phyloP scores from a whole-genome alignment of 2,329 filamentous ascomycete genomes.

The Penicillium decumbens region DNA sequence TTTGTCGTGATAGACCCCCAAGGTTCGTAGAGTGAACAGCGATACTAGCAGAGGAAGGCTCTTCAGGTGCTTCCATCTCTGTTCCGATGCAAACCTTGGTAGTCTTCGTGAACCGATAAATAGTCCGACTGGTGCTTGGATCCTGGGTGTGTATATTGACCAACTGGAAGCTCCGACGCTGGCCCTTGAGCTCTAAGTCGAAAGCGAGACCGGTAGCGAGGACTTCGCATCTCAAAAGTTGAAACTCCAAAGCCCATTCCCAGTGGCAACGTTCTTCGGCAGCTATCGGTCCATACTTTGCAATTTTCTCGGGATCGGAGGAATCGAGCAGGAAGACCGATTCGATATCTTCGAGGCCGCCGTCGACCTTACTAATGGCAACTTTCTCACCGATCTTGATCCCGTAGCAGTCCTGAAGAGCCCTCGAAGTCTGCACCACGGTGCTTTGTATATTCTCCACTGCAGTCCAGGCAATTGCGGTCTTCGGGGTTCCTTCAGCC shows the following conservation, averaged over 20 bases:
- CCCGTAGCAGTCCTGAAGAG: slow-evolving; percentile 66
- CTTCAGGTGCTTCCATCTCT: slow-evolving; percentile 15
- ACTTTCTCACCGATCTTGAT: slow-evolving; percentile 69
- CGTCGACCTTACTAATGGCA: slow-evolving; percentile 53
- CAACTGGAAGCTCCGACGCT: slow-evolving; percentile 59
- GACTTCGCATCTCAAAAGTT: slow-evolving; percentile 56
- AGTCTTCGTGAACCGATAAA: slow-evolving; percentile 34
- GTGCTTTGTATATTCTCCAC: slow-evolving; percentile 61
- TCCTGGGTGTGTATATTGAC: slow-evolving; percentile 50
- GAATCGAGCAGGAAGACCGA: slow-evolving; percentile 59
- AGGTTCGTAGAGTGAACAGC: slow-evolving; percentile 49
- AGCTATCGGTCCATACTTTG: slow-evolving; percentile 33
- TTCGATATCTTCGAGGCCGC: slow-evolving; percentile 51
- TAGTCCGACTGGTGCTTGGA: slow-evolving; percentile 36
- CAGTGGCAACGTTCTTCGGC: slow-evolving; percentile 42
- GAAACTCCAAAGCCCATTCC: slow-evolving; percentile 47
- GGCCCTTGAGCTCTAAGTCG: slow-evolving; percentile 55
- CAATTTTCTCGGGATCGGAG: slow-evolving; percentile 40
- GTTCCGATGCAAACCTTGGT: slow-evolving; percentile 34
- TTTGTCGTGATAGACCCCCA: slow-evolving; percentile 63
- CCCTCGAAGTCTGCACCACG: slow-evolving; percentile 67
- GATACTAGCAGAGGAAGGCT: slow-evolving; percentile 8
- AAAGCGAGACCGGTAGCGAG: slow-evolving; percentile 67
- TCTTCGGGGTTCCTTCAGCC: slow-evolving; percentile 42
- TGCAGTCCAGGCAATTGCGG: slow-evolving; percentile 61